Conservation (phyloP, 352 stramenopile species). For the Pythium diclinum region DNA sequence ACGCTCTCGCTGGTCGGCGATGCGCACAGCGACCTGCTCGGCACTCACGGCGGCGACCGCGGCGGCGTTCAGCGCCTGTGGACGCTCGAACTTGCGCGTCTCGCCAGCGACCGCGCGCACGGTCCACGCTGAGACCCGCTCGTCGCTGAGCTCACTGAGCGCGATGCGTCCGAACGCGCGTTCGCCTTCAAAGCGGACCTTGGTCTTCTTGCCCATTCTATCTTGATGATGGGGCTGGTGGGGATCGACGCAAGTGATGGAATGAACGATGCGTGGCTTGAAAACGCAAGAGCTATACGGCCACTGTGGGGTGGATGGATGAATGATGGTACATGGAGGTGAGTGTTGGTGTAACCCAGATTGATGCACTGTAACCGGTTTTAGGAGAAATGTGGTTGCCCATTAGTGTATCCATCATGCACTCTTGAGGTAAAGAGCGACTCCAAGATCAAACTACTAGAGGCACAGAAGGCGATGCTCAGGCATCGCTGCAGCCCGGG, state of each 20-base stretch:
- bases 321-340: conserved; percentile 7
- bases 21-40: conserved; percentile 32
- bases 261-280: neutral
- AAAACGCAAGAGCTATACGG: conserved; percentile 7
- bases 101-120: conserved; percentile 60
- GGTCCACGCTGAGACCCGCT: conserved; percentile 48
- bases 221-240: neutral
- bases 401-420: too few relatives aligned
- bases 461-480: too few relatives aligned
- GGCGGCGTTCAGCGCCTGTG: neutral
- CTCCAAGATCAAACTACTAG: too few relatives aligned
- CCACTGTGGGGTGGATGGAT: neutral
- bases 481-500: too few relatives aligned
- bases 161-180: conserved; percentile 60
- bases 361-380: conserved; percentile 2
- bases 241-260: neutral
- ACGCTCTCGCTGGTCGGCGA: conserved; percentile 33
- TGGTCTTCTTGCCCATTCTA: conserved; percentile 25
- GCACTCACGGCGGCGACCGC: conserved; percentile 8
- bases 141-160: conserved; percentile 50
- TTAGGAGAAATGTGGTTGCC: neutral
- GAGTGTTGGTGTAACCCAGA: conserved; percentile 10
- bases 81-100: conserved; percentile 43
- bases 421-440: too few relatives aligned
- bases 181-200: conserved; percentile 24